Percentiles rank a stretch among this genome's conserved stretches.
Evolutionary conservation across 2,329 filamentous ascomycete species (phyloP).

Genomic region (Pestalotiopsis sp.): DNA sequence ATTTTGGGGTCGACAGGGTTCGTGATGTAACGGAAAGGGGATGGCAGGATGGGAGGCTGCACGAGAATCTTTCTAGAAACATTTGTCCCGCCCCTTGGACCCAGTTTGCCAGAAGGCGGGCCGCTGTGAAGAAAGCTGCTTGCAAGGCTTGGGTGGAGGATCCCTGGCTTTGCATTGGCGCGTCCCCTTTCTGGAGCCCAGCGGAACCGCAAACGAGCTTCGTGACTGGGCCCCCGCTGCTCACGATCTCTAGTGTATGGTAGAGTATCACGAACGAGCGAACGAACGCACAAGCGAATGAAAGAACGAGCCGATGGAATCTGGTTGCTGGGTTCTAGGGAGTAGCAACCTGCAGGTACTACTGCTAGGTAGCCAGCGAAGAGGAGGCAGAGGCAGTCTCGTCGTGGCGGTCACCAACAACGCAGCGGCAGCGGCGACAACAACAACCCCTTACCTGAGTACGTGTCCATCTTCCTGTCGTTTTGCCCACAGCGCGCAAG

Average conservation of each 20-base stretch:
- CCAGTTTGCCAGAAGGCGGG: slow-evolving; percentile 3
- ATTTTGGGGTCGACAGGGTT: background rate
- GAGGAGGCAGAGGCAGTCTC: background rate
- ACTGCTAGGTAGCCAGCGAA: background rate
- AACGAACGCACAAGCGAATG: background rate
- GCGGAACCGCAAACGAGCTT: background rate
- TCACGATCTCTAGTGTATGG: background rate
- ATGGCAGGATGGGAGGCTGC: background rate
- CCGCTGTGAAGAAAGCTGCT: background rate
- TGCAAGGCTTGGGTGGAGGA: background rate
- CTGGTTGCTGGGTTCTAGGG: background rate
- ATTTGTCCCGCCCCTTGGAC: background rate
- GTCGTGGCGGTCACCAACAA: background rate
- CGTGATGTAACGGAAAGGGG: background rate
- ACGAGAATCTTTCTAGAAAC: slow-evolving; percentile 12
- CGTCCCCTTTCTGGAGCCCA: background rate
- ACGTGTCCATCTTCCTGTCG: background rate
- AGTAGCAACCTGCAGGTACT: too few species aligned
- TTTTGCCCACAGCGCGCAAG: background rate
- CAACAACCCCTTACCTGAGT: background rate
- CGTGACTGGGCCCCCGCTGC: background rate
- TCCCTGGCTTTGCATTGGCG: background rate
- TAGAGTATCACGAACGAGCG: background rate
- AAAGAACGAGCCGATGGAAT: background rate
- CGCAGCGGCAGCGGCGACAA: background rate